Conservation (phyloP, 1,139 yeast species). For the Sugiyamaella paludigena region DNA sequence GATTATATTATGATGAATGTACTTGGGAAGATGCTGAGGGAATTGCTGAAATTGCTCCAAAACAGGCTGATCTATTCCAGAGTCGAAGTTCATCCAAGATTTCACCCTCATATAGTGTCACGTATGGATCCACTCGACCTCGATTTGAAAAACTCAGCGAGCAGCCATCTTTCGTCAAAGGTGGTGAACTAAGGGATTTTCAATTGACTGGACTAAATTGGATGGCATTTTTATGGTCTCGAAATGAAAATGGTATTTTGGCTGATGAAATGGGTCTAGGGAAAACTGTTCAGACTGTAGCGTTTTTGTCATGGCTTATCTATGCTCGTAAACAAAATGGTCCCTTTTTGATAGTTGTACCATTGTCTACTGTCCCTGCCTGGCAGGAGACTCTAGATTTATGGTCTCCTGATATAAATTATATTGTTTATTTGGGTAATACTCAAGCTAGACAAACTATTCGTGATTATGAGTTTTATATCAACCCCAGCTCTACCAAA, state of each 20-base stretch:
- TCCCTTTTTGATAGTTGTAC: conserved; percentile 94
- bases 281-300: conserved; percentile 94
- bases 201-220: conserved; percentile 97
- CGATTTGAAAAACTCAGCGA: conserved; percentile 78
- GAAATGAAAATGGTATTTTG: conserved; percentile 94
- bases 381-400: conserved; percentile 99
- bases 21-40: conserved; percentile 95
- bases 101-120: conserved; percentile 75
- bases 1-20: conserved; percentile 90
- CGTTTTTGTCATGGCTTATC: conserved; percentile 90
- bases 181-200: conserved; percentile 92
- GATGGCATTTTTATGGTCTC: conserved; percentile 99
- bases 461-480: conserved; percentile 80
- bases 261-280: conserved; percentile 99
- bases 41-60: conserved; percentile 81
- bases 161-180: conserved; percentile 88
- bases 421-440: conserved; percentile 90
- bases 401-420: conserved; percentile 97
- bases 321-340: conserved; percentile 96
- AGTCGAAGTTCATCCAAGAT: conserved; percentile 79
- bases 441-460: conserved; percentile 79
- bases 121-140: conserved; percentile 77
- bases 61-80: conserved; percentile 80
- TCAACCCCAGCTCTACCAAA: conserved; percentile 48
- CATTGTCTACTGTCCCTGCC: conserved; percentile 93